Evolutionary conservation across 306 rosid species (phyloP), one percentile per base, ranked within the genome.

Genomic region (Castanospermum australe): DNA sequence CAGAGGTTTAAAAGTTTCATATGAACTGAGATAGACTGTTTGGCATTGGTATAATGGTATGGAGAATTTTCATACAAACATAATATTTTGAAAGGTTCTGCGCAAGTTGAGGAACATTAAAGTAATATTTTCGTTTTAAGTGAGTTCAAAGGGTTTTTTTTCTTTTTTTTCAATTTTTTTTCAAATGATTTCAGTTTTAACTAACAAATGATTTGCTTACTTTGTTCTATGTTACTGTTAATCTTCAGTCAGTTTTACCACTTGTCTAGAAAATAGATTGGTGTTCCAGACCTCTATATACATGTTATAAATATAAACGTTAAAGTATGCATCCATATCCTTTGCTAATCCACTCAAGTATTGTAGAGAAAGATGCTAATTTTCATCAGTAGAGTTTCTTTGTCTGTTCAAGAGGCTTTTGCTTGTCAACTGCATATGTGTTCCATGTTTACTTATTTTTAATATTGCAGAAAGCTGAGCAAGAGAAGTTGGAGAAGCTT

Each of bases 401-500:
- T 66, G 71, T 42, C 54, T 67, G 18, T 44, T 42, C 32, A 13
- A 11, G 42, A 76, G 38, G 65, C 13, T 14, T 71, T 55, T 67
- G 65, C 81, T 44, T 71, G 68, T 47, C 15, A 50, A 57, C 76
- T 33, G 47, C 71, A 47, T 35, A 21, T 80, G 13, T 41, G 36
- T 67, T 54, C 21, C 15, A 20, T 72, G 41, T 35, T 57, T 30
- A 47, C 66, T 56, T 56, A 2, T 44, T 80, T 90, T 50, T 74
- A 11, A 54, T 84, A 39, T 75, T 87, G 86, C 88, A 92, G 97
- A 90, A 87, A 92, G 59, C 30, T 13, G 98, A 94, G 89, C 92
- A 81, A 72, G 94, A 93, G 90, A 93, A 91, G 73, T 84, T 94
- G 87, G 97, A 90, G 88, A 89, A 93, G 83, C 94, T 94, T 84